These are phyloP conservation scores for Remersonia thermophila DNA, from an alignment of 2,329 filamentous ascomycete species.

Conservation along the genomic window DNA sequence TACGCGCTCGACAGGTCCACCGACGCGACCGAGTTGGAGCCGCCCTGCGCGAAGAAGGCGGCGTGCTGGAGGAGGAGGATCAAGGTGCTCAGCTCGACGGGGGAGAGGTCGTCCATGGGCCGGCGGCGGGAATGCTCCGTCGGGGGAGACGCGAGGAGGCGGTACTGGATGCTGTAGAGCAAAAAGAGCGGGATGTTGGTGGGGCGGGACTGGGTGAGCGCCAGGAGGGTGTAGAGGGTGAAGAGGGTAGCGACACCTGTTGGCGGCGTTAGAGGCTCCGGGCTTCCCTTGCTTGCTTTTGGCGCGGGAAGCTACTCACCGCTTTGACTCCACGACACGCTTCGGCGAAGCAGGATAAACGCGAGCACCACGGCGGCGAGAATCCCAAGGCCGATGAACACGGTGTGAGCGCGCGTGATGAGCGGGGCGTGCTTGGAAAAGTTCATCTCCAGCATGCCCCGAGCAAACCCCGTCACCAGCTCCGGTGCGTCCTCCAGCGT, in stretches of 20 bases:
- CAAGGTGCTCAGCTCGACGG: conserved; percentile 52
- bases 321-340: conserved; percentile 16
- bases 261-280: too few relatives aligned
- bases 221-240: conserved; percentile 61
- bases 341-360: conserved; percentile 22
- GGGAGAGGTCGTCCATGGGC: conserved; percentile 30
- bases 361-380: conserved; percentile 28
- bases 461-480: conserved; percentile 43
- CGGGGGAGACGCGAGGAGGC: conserved; percentile 30
- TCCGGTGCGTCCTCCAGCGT: conserved; percentile 82
- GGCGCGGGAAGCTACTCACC: conserved; percentile 18
- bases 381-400: conserved; percentile 36
- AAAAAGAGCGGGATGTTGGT: conserved; percentile 72
- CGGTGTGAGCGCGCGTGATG: conserved; percentile 34
- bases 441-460: conserved; percentile 28
- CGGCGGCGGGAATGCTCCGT: too few relatives aligned
- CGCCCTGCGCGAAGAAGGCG: conserved; percentile 82
- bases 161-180: conserved; percentile 34
- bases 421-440: conserved; percentile 32
- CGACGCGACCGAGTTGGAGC: conserved; percentile 90
- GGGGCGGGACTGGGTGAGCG: conserved; percentile 75
- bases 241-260: conserved; percentile 43
- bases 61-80: conserved; percentile 66
- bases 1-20: conserved; percentile 90
- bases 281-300: conserved; percentile 16